phyloP scores from a whole-genome alignment of 176 grass and related monocot genomes.

The Elymus sibiricus region DNA sequence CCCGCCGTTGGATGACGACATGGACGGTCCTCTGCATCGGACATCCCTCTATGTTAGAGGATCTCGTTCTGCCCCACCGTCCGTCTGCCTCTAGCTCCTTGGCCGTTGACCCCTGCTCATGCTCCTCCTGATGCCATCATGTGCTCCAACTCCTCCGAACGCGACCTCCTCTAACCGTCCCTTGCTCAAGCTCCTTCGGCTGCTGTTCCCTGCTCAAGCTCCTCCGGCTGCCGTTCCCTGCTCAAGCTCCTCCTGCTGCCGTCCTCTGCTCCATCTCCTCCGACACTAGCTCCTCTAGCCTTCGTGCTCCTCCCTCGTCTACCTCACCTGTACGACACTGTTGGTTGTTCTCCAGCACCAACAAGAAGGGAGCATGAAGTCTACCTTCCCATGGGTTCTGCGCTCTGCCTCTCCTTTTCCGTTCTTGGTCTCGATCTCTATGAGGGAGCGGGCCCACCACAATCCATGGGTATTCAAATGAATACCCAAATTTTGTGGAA shows the following conservation, averaged over 20 bases:
- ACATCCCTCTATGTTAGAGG: neutral
- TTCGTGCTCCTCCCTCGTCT: neutral
- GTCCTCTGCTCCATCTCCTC: neutral
- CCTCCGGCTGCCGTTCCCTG: neutral
- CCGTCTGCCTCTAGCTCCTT: no score
- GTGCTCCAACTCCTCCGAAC: no score
- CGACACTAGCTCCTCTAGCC: neutral
- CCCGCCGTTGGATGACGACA: neutral
- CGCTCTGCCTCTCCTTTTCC: no score
- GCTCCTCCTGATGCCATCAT: no score
- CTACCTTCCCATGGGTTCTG: neutral
- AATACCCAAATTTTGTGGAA: no score
- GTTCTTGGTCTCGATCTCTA: no score
- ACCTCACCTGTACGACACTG: neutral
- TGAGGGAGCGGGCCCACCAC: no score
- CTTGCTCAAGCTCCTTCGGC: neutral
- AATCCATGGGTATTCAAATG: no score
- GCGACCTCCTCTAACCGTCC: no score
- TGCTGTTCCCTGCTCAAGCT: neutral
- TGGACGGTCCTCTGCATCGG: neutral
- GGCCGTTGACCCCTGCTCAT: no score
- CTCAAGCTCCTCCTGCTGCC: neutral
- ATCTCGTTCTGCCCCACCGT: neutral
- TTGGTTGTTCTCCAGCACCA: neutral
- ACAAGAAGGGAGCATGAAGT: neutral